Base-by-base conservation (phyloP, 345 rosid genomes). In the Populus ilicifolia region DNA sequence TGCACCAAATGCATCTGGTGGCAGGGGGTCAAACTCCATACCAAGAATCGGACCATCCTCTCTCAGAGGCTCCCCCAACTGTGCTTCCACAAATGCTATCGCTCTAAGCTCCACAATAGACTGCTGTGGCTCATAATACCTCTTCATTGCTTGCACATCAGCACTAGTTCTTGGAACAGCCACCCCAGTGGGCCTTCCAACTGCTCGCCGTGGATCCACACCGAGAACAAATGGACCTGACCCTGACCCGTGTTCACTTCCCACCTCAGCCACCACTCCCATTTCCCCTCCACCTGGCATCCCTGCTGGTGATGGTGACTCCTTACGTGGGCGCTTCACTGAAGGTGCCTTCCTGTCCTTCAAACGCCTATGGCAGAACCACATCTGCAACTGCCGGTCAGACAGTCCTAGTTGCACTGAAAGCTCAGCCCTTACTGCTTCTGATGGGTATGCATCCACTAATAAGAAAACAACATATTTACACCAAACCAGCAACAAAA, bases 1-100 rank as follows among this genome's bases (percentile, higher is more conserved):
- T 16, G 88, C 84, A n/a, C 97, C 98, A 81, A 94, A 94, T 43
- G 98, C 98, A 90, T 89, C 97, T 25, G 98, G 98, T 21, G 97
- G 98, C 80, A 94, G 84, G 23, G 94, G 91, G 87, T 94, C 98
- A 83, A 94, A 94, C 79, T 94, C 96, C 94, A 92, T 88, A 50
- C 98, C 98, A 67, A 94, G 93, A 77, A 90, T 75, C 0, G 98
- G 98, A 20, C 97, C 96, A 39, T 92, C 89, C 56, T 91, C 93
- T 86, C 96, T 90, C 82, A 94, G 71, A 38, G 91, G 89, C 80
- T 91, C 97, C 67, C 96, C 93, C 74, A 94, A 80, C 82, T 92
- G 97, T 62, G 92, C 86, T 80, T 94, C 93, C 62, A 94, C 93
- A 80, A 84, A 89, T 7, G 90, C 86, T 72, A 91, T 86, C 6